Evolutionary conservation across 2,329 filamentous ascomycete genomes (phyloP).

Genomic region (Westerdykella sp.): DNA sequence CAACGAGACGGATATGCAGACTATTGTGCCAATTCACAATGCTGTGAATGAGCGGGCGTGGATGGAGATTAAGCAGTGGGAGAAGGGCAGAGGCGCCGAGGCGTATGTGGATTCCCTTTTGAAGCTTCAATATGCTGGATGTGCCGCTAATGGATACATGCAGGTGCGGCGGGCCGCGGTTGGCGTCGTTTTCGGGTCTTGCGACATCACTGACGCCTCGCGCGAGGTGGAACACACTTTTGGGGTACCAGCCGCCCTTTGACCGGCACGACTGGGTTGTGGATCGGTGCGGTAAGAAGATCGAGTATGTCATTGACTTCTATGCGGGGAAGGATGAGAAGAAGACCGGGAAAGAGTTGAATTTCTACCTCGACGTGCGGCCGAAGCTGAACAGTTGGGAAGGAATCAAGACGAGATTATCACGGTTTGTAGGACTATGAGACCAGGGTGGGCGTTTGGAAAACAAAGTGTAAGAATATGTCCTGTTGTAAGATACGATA

Average conservation of each 20-base stretch:
- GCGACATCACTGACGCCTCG: conserved; percentile 64
- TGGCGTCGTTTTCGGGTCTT: conserved; percentile 76
- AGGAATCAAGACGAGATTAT: conserved; percentile 53
- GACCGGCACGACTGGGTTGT: conserved; percentile 97
- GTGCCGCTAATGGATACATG: background rate
- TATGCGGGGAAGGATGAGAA: conserved; percentile 65
- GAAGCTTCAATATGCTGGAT: background rate
- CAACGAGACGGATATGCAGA: conserved; percentile 70
- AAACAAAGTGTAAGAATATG: background rate
- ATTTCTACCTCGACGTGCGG: conserved; percentile 60
- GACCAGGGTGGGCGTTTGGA: background rate
- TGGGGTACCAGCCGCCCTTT: conserved; percentile 89
- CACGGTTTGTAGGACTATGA: conserved; percentile 43
- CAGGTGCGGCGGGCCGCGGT: conserved; percentile 67
- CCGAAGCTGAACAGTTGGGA: conserved; percentile 60
- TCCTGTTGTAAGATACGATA: background rate
- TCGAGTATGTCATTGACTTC: conserved; percentile 98
- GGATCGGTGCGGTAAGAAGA: conserved; percentile 74
- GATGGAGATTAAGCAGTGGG: conserved; percentile 87
- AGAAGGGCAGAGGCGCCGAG: conserved; percentile 56
- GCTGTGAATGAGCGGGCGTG: conserved; percentile 96
- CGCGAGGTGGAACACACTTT: conserved; percentile 71
- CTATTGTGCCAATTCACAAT: conserved; percentile 95
- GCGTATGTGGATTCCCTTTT: conserved; percentile 41
- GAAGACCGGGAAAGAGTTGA: conserved; percentile 44